A percentile compares a stretch with the other conserved stretches of the same genome.
Evolutionary conservation across 306 rosid genomes (phyloP).

Genomic region (Lablab purpureus): DNA sequence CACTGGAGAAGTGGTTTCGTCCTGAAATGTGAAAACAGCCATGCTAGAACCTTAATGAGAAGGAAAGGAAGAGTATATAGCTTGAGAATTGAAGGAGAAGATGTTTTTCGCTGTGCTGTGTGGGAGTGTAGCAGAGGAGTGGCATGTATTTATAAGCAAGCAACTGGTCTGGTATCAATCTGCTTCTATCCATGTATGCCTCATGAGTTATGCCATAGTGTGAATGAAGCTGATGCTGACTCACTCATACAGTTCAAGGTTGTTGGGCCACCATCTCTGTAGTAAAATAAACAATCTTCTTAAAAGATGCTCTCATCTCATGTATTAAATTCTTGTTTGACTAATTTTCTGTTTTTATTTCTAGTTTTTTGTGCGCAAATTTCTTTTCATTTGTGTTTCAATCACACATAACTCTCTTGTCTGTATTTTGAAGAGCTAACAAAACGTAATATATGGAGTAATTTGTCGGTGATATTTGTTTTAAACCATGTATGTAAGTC

Average conservation of each 20-base stretch:
- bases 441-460: too few species aligned
- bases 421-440: too few species aligned
- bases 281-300: neutral
- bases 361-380: neutral
- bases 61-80: neutral
- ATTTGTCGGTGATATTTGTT: too few species aligned
- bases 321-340: neutral
- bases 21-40: conserved; percentile 60
- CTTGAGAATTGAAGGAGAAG: neutral
- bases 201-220: neutral
- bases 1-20: conserved; percentile 46
- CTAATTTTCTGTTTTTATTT: neutral
- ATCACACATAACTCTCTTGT: neutral
- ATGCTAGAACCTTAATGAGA: conserved; percentile 19
- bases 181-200: neutral
- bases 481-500: too few species aligned
- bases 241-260: neutral
- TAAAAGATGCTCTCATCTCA: neutral
- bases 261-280: neutral
- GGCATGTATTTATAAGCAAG: conserved; percentile 33
- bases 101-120: neutral
- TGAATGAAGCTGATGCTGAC: neutral
- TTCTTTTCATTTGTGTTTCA: neutral
- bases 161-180: neutral
- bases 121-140: neutral